Base-by-base conservation (phyloP, 192 early-diverging fungal species). In the Linnemannia zychae region DNA sequence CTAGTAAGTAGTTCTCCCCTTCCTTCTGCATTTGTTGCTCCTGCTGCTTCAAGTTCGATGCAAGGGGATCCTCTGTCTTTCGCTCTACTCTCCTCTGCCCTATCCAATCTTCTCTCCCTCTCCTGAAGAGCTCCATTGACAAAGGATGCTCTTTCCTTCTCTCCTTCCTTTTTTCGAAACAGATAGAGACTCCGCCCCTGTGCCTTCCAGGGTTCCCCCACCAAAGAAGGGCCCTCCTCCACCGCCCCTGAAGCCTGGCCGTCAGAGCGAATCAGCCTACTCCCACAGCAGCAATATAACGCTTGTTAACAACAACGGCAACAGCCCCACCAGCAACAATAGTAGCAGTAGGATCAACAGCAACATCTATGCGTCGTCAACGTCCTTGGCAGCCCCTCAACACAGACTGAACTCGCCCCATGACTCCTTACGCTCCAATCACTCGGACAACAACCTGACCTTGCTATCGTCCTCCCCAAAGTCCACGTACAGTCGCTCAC, bases 161-260 rank as follows among this genome's bases (percentile, higher is more conserved):
- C 50, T 74, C 38, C 74, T 28, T 67, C 36, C 24, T 53, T 72
- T 20, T 66, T 53, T 48, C 63, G 13, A 40, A 34, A 66, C 70
- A 78, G 76, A 75, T 47, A 78, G 76, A 71, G 76, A 78, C n/a
- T 84, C 82, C 57, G 72, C 76, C 33, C 82, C 76, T 40, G 48
- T 73, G 38, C 76, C 76, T 57, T 73, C 71, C 34, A 47, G 77
- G 34, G 83, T 79, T 7, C 83, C 83, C 13, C 77, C 69, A 20
- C 83, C 83, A 70, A 85, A 85, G 78, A 85, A 85, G 46, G 83
- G 83, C 7, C 83, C 83, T 22, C 83, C 83, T 44, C 83, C 83
- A 24, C 83, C 83, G 0, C 75, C 75, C 0, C 83, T 79, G 38
- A 85, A 79, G 49, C 78, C 83, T 24, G 68, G 67, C 13, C 60